phyloP scores from a whole-genome alignment of 2,329 filamentous ascomycete species.

The Dactylellina drechsleri region DNA sequence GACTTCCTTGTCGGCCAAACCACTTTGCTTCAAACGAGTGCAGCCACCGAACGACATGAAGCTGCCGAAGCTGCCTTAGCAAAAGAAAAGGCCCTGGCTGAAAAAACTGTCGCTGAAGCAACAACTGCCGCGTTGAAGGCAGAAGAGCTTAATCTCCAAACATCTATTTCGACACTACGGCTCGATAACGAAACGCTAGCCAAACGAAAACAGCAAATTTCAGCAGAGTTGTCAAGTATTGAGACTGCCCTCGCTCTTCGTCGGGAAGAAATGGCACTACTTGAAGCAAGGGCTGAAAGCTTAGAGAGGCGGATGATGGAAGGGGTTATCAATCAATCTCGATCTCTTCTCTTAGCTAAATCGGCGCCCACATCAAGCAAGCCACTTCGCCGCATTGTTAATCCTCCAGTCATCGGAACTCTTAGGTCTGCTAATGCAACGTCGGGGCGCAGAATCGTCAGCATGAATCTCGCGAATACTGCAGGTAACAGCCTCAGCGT shows the following conservation, averaged over 20 bases:
- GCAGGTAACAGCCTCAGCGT: background rate
- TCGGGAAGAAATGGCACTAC: conserved; percentile 87
- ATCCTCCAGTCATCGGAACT: conserved; percentile 40
- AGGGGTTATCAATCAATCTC: conserved; percentile 94
- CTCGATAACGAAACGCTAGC: conserved; percentile 79
- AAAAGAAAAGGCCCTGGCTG: conserved; percentile 78
- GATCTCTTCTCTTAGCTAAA: conserved; percentile 72
- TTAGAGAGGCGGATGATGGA: conserved; percentile 93
- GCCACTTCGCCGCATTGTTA: conserved; percentile 43
- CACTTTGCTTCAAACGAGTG: conserved; percentile 55
- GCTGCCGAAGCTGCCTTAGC: conserved; percentile 80
- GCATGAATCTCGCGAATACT: conserved; percentile 42
- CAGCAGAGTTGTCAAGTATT: conserved; percentile 86
- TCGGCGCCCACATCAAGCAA: conserved; percentile 33
- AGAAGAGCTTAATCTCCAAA: conserved; percentile 68
- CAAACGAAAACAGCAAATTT: conserved; percentile 80
- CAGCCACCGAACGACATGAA: conserved; percentile 60
- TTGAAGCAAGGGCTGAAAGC: conserved; percentile 87
- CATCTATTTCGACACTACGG: conserved; percentile 66
- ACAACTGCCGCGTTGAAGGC: conserved; percentile 58
- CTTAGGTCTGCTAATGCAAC: conserved; percentile 33
- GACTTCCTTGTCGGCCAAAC: conserved; percentile 82
- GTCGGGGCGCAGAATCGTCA: conserved; percentile 44
- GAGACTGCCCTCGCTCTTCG: conserved; percentile 90
- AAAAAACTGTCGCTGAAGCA: conserved; percentile 72